Percentiles rank a stretch among this genome's conserved stretches.
Evolutionary conservation across 2,329 filamentous ascomycete genomes (phyloP).

Genomic region (Talaromyces amestolkiae): DNA sequence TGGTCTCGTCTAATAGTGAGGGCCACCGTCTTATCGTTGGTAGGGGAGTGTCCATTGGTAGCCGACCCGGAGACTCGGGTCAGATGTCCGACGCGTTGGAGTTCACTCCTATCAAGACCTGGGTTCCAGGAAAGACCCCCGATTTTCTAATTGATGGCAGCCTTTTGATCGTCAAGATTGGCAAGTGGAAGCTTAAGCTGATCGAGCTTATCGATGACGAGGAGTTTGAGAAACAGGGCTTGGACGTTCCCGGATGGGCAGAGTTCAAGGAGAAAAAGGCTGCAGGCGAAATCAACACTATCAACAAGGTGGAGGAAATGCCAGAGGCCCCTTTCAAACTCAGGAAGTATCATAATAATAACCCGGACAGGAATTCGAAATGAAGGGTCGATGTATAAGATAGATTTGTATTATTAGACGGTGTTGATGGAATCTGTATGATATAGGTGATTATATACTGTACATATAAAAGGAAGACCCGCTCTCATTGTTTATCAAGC

Average conservation of each 20-base stretch:
- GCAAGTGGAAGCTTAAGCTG: constrained; percentile 61
- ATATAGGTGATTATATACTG: not conserved
- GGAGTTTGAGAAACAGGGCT: constrained; percentile 48
- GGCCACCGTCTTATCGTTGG: constrained; percentile 51
- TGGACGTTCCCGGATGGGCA: constrained; percentile 53
- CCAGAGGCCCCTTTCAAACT: not conserved
- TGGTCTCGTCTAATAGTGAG: constrained; percentile 52
- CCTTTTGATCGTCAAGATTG: constrained; percentile 55
- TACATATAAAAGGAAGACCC: not conserved
- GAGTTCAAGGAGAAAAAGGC: constrained; percentile 25
- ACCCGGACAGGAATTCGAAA: not conserved
- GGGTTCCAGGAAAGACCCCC: constrained; percentile 43
- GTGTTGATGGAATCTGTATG: not conserved
- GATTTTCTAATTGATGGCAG: constrained; percentile 52
- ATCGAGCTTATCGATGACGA: constrained; percentile 56
- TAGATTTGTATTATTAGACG: constrained; percentile 5
- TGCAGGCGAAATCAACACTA: constrained; percentile 12
- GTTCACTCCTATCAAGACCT: constrained; percentile 51
- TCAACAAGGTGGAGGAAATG: not conserved
- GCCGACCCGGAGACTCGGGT: constrained; percentile 39
- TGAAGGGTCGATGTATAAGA: not conserved
- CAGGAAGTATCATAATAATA: constrained; percentile 7
- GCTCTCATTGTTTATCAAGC: not conserved
- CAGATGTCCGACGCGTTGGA: constrained; percentile 46
- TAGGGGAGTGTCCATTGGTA: constrained; percentile 52